Conservation (phyloP, 257 asterid genomes). For the Lavandula angustifolia region DNA sequence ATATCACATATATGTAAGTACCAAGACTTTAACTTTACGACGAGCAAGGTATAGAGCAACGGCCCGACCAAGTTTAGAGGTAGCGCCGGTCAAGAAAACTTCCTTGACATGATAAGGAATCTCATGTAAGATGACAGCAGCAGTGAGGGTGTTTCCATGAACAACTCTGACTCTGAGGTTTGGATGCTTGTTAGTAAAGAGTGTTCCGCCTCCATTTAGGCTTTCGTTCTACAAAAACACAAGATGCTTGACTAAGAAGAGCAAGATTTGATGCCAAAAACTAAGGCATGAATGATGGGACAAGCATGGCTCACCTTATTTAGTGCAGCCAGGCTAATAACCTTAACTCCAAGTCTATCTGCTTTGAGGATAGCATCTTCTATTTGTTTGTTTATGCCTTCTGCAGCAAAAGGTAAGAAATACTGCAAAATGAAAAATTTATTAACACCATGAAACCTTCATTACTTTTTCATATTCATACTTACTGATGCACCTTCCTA, state of each 20-base stretch:
- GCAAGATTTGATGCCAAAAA: background rate
- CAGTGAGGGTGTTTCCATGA: slow-evolving; percentile 93
- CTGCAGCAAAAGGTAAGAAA: slow-evolving; percentile 83
- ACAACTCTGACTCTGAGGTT: slow-evolving; percentile 78
- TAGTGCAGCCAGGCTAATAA: slow-evolving; percentile 91
- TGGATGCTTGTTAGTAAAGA: slow-evolving; percentile 73
- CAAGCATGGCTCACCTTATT: slow-evolving; percentile 73
- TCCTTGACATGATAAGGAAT: slow-evolving; percentile 68
- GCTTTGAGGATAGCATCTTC: slow-evolving; percentile 95
- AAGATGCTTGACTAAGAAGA: too few relatives aligned
- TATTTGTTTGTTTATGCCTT: slow-evolving; percentile 84
- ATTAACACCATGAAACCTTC: background rate
- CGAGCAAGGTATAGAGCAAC: slow-evolving; percentile 79
- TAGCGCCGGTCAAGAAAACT: slow-evolving; percentile 89
- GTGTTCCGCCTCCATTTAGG: slow-evolving; percentile 84
- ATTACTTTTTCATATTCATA: too few relatives aligned
- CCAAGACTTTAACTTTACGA: slow-evolving; percentile 68
- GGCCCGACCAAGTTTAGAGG: slow-evolving; percentile 94
- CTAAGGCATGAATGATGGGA: too few relatives aligned
- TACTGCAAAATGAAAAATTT: slow-evolving; percentile 56
- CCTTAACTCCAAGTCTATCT: slow-evolving; percentile 83
- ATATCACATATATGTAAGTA: slow-evolving; percentile 30
- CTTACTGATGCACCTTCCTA: too few relatives aligned
- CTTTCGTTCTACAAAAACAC: slow-evolving; percentile 65
- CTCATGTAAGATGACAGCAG: slow-evolving; percentile 77